Conservation (phyloP, 305 asterid genomes). For the Stenogyne calaminthoides region DNA sequence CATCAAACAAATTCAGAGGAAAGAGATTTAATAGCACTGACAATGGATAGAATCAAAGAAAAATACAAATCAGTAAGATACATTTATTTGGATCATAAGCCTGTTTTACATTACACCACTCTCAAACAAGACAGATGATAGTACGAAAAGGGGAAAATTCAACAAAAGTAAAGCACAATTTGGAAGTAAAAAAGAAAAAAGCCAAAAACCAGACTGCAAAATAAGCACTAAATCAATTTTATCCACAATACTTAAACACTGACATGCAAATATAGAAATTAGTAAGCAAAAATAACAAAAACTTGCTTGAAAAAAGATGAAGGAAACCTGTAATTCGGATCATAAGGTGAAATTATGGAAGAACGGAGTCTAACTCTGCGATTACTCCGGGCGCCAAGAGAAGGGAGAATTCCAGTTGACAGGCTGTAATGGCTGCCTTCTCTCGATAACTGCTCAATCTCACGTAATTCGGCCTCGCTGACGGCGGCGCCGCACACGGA, state of each 20-base stretch:
- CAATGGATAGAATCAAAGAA: neutral
- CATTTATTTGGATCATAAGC: too few species aligned
- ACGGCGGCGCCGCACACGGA: conserved; percentile 70
- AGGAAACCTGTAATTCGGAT: conserved; percentile 79
- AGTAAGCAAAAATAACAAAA: neutral
- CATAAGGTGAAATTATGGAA: conserved; percentile 68
- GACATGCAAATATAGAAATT: conserved; percentile 28
- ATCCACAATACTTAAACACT: neutral
- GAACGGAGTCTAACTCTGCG: conserved; percentile 71
- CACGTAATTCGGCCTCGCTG: conserved; percentile 44
- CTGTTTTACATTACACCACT: too few species aligned
- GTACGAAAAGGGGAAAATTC: neutral
- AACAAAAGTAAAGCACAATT: neutral
- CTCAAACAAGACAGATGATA: neutral
- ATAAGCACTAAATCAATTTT: neutral
- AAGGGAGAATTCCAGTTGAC: conserved; percentile 81
- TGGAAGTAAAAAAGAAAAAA: neutral
- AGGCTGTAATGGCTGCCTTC: conserved; percentile 89
- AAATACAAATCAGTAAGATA: too few species aligned
- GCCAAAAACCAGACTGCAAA: neutral
- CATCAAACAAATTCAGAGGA: neutral
- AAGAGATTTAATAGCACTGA: neutral
- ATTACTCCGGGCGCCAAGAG: conserved; percentile 93
- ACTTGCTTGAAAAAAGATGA: neutral
- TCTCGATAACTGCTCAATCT: conserved; percentile 77